Base-by-base conservation (phyloP, 441 rosid genomes). In the Euphorbia schlechtendalii region DNA sequence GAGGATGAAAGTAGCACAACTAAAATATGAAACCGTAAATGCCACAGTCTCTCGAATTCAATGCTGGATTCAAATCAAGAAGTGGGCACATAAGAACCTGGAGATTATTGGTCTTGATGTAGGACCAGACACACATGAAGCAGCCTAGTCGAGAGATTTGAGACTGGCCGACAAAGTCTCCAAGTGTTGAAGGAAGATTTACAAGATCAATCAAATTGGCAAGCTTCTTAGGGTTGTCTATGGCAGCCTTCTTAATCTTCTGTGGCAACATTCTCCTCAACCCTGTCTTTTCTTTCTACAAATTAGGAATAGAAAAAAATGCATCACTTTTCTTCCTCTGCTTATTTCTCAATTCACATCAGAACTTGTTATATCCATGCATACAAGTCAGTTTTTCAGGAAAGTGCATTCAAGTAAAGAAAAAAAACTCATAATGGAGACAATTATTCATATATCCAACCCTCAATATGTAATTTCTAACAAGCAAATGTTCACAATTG, bases 141-240 rank as follows among this genome's bases (percentile, higher is more conserved):
- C 92, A 93, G 58, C 92, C 95, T 71, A 93, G 69, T 28, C 86
- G 95, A 70, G 97, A 93, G 70, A 74, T 85, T 73, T 82, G 95
- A 71, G 98, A 90, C 71, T 83, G 96, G 6, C 95, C 98, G 76
- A 86, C 80, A 66, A 90, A 80, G 10, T 93, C 90, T 34, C 97
- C 71, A 24, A 90, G 80, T 0, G 87, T 82, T 0, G 90, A 86
- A 63, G 97, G 95, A 58, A 81, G 88, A 76, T 90, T 93, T 18
- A 84, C 86, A 12, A 88, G 91, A 83, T 93, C 96, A 66, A 88
- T 86, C 67, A 93, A 78, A 73, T 83, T 77, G 25, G 86, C 84
- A 59, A 88, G 80, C 84, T 85, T 88, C 84, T 93, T 84, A 0
- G 96, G 97, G 66, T 82, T 87, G 65, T 86, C 92, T 0, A 71